These are phyloP conservation scores for Cerioporus squamosus DNA, from an alignment of 1,284 basidiomycete species.

Conservation along the genomic window DNA sequence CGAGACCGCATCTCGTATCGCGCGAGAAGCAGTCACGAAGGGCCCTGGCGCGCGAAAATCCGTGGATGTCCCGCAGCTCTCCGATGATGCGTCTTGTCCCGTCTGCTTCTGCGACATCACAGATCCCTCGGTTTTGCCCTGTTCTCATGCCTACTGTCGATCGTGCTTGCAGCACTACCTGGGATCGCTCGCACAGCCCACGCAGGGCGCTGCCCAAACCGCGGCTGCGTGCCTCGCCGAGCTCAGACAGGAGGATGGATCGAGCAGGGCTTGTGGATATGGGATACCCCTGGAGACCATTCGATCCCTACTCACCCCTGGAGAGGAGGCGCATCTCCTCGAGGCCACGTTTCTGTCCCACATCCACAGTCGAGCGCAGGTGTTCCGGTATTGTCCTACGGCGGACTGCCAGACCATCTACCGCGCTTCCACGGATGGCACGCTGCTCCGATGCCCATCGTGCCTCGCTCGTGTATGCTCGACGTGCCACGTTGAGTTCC, in stretches of 20 bases:
- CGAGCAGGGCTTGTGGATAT: constrained; percentile 29
- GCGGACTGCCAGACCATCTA: constrained; percentile 36
- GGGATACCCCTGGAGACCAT: constrained; percentile 44
- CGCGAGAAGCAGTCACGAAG: constrained; percentile 2
- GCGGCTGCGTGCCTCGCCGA: constrained; percentile 41
- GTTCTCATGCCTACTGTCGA: constrained; percentile 54
- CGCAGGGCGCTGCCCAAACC: constrained; percentile 27
- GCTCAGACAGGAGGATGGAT: not conserved
- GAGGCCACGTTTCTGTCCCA: constrained; percentile 43
- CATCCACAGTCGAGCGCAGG: constrained; percentile 42
- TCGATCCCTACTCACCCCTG: constrained; percentile 42
- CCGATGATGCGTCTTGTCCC: constrained; percentile 39
- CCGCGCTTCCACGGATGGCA: constrained; percentile 26
- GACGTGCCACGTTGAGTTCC: constrained; percentile 35
- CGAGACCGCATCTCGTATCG: constrained; percentile 27
- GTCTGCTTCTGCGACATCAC: constrained; percentile 45
- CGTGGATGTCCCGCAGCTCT: not conserved
- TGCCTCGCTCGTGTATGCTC: constrained; percentile 34
- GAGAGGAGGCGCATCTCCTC: constrained; percentile 43
- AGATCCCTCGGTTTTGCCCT: constrained; percentile 44
- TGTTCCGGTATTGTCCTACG: constrained; percentile 51
- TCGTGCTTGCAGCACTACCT: constrained; percentile 51
- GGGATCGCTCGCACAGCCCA: constrained; percentile 30
- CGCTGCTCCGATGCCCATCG: constrained; percentile 31
- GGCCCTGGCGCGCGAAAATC: not conserved